Evolutionary conservation across 1,284 basidiomycete species (phyloP).

Genomic region (Microbotryomycetes sp.): DNA sequence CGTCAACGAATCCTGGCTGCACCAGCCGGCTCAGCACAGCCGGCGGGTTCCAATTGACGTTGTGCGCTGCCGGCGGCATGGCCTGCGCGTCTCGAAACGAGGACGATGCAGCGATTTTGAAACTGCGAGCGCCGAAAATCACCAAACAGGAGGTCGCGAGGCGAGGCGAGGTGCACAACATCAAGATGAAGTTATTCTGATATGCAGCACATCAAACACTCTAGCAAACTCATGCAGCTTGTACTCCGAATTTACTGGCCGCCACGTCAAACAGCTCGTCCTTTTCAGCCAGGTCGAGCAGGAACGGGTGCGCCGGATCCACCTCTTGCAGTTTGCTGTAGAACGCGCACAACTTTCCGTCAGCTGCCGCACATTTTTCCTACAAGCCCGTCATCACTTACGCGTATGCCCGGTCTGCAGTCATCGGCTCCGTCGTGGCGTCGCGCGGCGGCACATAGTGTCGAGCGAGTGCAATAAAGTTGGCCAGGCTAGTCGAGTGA

Average conservation of each 20-base stretch:
- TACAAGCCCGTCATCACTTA: too few relatives aligned
- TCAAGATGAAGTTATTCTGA: too few relatives aligned
- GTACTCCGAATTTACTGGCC: constrained; percentile 26
- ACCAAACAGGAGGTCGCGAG: too few relatives aligned
- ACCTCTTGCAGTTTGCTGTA: constrained; percentile 53
- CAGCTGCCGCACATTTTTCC: too few relatives aligned
- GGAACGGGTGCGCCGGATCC: constrained; percentile 59
- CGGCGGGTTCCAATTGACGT: neutral
- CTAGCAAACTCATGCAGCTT: constrained; percentile 1
- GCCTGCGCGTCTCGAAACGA: neutral
- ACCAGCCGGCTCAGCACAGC: neutral
- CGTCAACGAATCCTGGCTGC: too few relatives aligned
- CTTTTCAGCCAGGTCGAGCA: constrained; percentile 57
- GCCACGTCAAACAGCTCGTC: constrained; percentile 50
- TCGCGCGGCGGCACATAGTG: neutral
- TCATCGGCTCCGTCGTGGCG: neutral
- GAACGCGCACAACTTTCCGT: neutral
- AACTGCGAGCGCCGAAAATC: too few relatives aligned
- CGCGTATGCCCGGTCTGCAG: neutral
- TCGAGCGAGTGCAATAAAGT: constrained; percentile 19
- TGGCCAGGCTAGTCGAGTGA: constrained; percentile 32
- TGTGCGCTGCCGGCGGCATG: neutral
- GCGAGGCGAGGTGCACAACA: too few relatives aligned
- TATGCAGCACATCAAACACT: neutral
- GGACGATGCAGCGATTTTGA: too few relatives aligned